Evolutionary conservation across 1,284 basidiomycete species (phyloP).

Genomic region (Trichosporon coremiiforme): DNA sequence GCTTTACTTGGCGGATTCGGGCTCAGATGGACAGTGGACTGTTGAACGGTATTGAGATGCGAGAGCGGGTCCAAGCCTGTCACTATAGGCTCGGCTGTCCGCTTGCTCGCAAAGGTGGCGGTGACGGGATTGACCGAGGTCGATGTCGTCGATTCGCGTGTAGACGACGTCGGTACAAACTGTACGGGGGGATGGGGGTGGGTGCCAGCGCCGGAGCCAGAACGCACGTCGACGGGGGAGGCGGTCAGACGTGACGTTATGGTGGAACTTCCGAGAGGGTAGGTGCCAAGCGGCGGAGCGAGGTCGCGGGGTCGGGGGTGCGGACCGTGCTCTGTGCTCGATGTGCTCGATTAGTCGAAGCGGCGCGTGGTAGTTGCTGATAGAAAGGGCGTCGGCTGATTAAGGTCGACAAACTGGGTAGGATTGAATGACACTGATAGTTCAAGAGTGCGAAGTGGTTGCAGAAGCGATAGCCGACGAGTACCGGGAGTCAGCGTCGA

Average conservation of each 20-base stretch:
- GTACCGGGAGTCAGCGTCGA: neutral
- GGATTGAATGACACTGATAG: neutral
- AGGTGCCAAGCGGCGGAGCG: neutral
- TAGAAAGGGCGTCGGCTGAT: neutral
- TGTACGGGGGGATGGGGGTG: constrained; percentile 9
- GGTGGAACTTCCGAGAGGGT: constrained; percentile 16
- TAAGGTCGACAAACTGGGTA: neutral
- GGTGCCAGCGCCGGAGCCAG: constrained; percentile 15
- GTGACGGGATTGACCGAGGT: constrained; percentile 16
- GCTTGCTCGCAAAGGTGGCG: constrained; percentile 16
- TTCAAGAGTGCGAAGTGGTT: neutral
- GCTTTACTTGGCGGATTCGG: neutral
- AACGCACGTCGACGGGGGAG: constrained; percentile 17
- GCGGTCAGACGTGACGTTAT: constrained; percentile 16
- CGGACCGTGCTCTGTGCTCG: neutral
- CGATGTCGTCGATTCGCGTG: neutral
- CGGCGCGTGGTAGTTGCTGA: neutral
- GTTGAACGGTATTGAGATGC: neutral
- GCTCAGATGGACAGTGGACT: neutral
- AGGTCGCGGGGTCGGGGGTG: too few species aligned
- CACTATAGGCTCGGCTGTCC: neutral
- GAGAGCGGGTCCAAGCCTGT: neutral
- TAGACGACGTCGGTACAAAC: constrained; percentile 9
- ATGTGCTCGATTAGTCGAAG: neutral
- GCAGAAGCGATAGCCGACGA: neutral